Conservation (phyloP, 2,329 filamentous ascomycete species). For the Monosporascus sp. region DNA sequence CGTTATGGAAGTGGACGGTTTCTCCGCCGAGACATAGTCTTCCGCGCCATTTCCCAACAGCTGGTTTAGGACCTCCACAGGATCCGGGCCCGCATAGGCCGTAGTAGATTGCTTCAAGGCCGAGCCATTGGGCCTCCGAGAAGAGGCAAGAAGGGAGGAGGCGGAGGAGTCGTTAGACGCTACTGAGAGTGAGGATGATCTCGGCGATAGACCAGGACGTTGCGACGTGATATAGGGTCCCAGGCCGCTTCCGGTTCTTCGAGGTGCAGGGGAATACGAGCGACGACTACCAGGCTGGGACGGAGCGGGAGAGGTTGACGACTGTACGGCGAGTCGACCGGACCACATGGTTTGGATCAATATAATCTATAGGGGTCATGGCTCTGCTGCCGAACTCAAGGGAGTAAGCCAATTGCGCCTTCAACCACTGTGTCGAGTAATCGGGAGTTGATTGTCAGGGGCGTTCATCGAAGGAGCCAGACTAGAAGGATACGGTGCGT, state of each 20-base stretch:
- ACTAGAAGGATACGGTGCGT: too few relatives aligned
- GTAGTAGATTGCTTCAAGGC: conserved; percentile 55
- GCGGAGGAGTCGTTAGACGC: conserved; percentile 69
- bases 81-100: conserved; percentile 55
- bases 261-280: conserved; percentile 65
- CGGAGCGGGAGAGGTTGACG: conserved; percentile 48
- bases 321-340: conserved; percentile 73
- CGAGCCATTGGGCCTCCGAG: conserved; percentile 62
- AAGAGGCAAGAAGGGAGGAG: conserved; percentile 63
- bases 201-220: conserved; percentile 61
- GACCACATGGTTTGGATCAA: conserved; percentile 69
- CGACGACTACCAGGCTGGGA: conserved; percentile 59
- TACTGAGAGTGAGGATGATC: conserved; percentile 71
- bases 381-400: not conserved
- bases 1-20: conserved; percentile 25
- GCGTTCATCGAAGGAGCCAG: too few relatives aligned
- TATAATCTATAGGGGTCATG: not conserved
- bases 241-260: conserved; percentile 61
- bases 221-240: conserved; percentile 61
- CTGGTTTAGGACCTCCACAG: conserved; percentile 60
- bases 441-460: too few relatives aligned
- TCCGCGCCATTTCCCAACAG: conserved; percentile 30
- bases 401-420: too few relatives aligned
- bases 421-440: too few relatives aligned
- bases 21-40: conserved; percentile 4